Evolutionary conservation across 768 basidiomycete genomes (phyloP), one percentile per base, ranked within the genome.

Genomic region (Pulveroboletus frians): DNA sequence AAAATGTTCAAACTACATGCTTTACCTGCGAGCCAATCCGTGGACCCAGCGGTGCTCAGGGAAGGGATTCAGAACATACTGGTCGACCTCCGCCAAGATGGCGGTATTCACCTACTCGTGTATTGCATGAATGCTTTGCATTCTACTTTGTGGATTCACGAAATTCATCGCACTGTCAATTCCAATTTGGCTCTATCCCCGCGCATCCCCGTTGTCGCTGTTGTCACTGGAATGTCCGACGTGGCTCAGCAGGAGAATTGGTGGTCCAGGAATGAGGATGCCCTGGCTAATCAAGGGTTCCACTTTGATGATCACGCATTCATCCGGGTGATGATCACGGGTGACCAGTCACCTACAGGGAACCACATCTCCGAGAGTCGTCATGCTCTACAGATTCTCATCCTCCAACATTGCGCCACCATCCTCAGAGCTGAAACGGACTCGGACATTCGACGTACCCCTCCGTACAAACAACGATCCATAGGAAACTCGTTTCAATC

Each of bases 111-210:
- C 30, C 31, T 63, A 4, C 42, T 63, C 17, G 54, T 56, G 32
- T 63, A 63, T 37, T 63, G 56, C 57, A 37, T 64, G 30, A 36
- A 56, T 18, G 54, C 50, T 4, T 38, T 27, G 4, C 57, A 43
- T 41, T 20, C 61, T 26, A 39, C 34, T 1, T 26, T 17, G 17
- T 54, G 59, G 60, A 47, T 52, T 26, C 56, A 49, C 13, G 54
- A 54, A 37, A 35, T 41, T 8, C 44, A 59, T 43, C 40, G 23
- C 15, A n/a, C 17, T n/a, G 36, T 62, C 21, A 5, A 21, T 30
- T 49, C 59, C 23, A 14, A 45, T 35, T 36, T 35, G 15, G 14
- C 38, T 17, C 18, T 13, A 0, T 37, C 43, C 18, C 21, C 34
- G 20, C 34, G 14, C 43, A 40, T 46, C 30, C 59, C 62, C 14